phyloP scores from a whole-genome alignment of 352 stramenopile genomes.

The Globisporangium parvum region DNA sequence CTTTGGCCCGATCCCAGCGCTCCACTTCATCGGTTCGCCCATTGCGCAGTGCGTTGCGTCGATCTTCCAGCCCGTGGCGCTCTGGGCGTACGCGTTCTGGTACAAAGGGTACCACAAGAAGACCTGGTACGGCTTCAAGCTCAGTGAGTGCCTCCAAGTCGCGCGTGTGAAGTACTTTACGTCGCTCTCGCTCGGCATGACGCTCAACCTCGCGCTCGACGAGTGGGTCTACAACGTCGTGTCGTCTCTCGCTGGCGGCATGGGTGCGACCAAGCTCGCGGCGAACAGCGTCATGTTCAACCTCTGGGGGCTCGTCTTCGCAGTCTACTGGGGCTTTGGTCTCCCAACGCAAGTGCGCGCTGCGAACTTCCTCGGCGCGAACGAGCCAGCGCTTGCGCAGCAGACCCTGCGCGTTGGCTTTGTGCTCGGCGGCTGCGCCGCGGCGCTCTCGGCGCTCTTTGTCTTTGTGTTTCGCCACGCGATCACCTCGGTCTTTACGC shows the following conservation, averaged over 20 bases:
- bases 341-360: conserved; percentile 70
- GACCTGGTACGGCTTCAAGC: conserved; percentile 67
- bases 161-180: conserved; percentile 64
- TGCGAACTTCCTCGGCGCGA: conserved; percentile 70
- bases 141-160: conserved; percentile 43
- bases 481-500: conserved; percentile 64
- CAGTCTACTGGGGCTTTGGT: conserved; percentile 81
- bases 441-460: conserved; percentile 41
- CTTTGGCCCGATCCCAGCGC: conserved; percentile 38
- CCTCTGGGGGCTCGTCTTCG: conserved; percentile 78
- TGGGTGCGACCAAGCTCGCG: conserved; percentile 57
- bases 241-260: conserved; percentile 55
- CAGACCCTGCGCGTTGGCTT: conserved; percentile 61
- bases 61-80: conserved; percentile 66
- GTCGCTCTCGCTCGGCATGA: conserved; percentile 67
- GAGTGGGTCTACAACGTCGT: conserved; percentile 81
- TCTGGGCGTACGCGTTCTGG: conserved; percentile 66
- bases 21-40: conserved; percentile 71
- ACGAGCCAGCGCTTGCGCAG: conserved; percentile 47
- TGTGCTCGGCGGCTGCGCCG: conserved; percentile 46
- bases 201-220: conserved; percentile 67
- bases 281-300: conserved; percentile 82
- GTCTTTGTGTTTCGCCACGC: conserved; percentile 41
- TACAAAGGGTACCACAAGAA: conserved; percentile 80
- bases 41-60: conserved; percentile 64